Evolutionary conservation across 164 flowering plant species (phyloP).

Genomic region (Sedum album): DNA sequence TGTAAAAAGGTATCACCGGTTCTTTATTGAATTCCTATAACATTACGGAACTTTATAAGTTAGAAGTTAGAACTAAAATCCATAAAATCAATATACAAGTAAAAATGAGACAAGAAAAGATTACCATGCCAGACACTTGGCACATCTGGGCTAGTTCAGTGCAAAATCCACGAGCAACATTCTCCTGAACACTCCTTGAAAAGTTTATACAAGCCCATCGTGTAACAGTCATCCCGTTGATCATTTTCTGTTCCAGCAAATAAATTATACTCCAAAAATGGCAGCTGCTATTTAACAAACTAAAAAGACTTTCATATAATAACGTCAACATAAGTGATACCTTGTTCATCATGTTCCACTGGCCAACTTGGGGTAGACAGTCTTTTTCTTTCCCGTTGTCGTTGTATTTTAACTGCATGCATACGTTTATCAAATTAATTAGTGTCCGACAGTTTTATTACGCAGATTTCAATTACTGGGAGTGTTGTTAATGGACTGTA

Average conservation of each 20-base stretch:
- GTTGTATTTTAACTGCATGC: conserved; percentile 64
- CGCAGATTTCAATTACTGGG: not conserved
- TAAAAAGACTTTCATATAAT: not conserved
- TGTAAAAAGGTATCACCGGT: conserved; percentile 59
- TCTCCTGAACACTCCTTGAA: conserved; percentile 71
- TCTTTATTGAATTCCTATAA: conserved; percentile 63
- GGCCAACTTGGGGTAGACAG: conserved; percentile 81
- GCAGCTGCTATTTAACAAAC: not conserved
- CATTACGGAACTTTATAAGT: conserved; percentile 2
- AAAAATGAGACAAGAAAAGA: not conserved
- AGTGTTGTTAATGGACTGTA: conserved; percentile 15
- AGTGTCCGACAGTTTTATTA: not conserved
- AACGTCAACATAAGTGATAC: conserved; percentile 18
- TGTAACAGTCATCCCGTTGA: conserved; percentile 66
- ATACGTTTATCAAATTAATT: conserved; percentile 7
- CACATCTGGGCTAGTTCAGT: conserved; percentile 78
- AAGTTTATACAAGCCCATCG: conserved; percentile 80
- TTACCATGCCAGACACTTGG: conserved; percentile 79
- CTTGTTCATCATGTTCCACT: conserved; percentile 93
- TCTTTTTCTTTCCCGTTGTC: conserved; percentile 75
- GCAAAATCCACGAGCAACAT: conserved; percentile 72
- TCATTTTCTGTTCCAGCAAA: conserved; percentile 58
- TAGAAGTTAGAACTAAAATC: too few species aligned
- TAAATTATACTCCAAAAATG: not conserved
- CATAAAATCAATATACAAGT: not conserved